Percentiles rank a stretch among this genome's conserved stretches.
phyloP scores from a whole-genome alignment of 176 grass and related monocot species.

The Carex littledalei region DNA sequence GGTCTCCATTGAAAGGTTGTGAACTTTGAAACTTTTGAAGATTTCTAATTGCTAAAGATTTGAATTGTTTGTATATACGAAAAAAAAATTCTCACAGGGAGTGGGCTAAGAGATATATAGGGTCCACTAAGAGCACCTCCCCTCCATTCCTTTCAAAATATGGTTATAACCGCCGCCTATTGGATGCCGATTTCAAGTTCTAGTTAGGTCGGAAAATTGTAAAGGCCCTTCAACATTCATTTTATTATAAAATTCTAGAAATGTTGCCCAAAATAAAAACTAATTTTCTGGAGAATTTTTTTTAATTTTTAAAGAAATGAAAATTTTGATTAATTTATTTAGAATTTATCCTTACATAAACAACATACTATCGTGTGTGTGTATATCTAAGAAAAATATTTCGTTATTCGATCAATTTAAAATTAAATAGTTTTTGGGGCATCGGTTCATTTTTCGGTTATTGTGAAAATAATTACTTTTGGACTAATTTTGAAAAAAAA shows the following conservation, averaged over 20 bases:
- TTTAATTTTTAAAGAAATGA: neutral
- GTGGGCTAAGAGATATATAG: neutral
- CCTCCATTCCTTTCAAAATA: neutral
- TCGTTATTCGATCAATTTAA: neutral
- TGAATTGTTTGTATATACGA: conserved; percentile 8
- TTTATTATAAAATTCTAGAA: neutral
- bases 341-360: neutral
- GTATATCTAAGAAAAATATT: too few relatives aligned
- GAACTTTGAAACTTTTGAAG: conserved; percentile 16
- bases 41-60: conserved; percentile 6
- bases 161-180: neutral
- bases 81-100: neutral
- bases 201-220: neutral
- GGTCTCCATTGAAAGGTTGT: conserved; percentile 18
- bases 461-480: too few relatives aligned
- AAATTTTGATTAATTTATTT: neutral
- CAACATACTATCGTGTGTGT: too few relatives aligned
- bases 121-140: neutral
- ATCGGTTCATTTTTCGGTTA: neutral
- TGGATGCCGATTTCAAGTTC: neutral
- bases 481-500: neutral
- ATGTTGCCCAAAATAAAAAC: neutral
- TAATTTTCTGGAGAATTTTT: neutral
- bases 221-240: neutral
- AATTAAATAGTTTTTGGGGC: neutral